phyloP scores from a whole-genome alignment of 306 rosid genomes.

The Trichosanthes truncata region DNA sequence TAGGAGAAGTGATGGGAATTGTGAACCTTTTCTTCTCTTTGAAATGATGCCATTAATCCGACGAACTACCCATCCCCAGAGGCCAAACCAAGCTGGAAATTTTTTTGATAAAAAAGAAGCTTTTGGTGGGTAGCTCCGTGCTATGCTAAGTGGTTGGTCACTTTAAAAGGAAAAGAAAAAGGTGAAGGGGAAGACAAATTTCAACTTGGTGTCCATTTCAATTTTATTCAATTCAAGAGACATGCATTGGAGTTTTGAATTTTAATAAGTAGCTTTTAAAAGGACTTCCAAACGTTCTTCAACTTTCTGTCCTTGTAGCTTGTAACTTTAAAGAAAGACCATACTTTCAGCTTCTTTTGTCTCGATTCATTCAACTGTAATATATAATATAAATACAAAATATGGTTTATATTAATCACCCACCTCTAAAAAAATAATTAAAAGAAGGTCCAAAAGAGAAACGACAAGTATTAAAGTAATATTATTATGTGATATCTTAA shows the following conservation, averaged over 20 bases:
- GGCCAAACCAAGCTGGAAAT: background rate
- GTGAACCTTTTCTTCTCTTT: background rate
- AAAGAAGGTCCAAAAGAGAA: background rate
- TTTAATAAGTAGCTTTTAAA: background rate
- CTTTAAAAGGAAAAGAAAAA: background rate
- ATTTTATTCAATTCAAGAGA: background rate
- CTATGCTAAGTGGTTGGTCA: background rate
- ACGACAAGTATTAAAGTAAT: background rate
- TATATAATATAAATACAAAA: background rate
- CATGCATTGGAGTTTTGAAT: background rate
- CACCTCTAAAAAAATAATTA: background rate
- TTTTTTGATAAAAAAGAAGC: background rate
- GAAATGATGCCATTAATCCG: background rate
- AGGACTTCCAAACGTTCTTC: background rate
- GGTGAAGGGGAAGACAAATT: background rate
- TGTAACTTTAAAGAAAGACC: background rate
- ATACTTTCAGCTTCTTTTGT: background rate
- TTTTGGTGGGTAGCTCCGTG: background rate
- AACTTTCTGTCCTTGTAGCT: background rate
- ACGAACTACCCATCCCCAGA: background rate
- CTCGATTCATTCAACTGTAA: background rate
- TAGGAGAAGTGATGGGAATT: background rate
- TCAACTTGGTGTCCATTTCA: background rate
- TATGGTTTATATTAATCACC: background rate
- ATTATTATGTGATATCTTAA: background rate